Conservation (phyloP, 2,329 filamentous ascomycete genomes). For the Stachybotrys chlorohalonatus region DNA sequence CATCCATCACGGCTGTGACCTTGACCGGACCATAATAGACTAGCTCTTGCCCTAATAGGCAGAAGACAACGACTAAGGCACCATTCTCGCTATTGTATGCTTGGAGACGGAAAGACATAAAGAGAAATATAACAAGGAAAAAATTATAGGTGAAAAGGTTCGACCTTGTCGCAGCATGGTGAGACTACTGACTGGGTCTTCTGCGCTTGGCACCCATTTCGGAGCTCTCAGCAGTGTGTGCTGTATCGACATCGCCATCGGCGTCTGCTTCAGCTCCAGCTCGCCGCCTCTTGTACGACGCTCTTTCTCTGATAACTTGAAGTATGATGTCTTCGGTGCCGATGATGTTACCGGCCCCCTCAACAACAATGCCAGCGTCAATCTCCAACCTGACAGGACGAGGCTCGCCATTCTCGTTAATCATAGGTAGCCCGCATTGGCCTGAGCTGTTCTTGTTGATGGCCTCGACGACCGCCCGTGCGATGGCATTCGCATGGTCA, state of each 20-base stretch:
- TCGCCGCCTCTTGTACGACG: constrained; percentile 10
- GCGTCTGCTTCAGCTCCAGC: constrained; percentile 5
- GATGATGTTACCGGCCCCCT: constrained; percentile 34
- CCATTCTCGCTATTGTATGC: no score
- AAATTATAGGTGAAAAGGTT: neutral
- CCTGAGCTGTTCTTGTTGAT: constrained; percentile 31
- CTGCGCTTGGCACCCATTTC: constrained; percentile 11
- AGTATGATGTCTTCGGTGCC: constrained; percentile 22
- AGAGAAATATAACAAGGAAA: neutral
- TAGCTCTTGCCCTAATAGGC: no score
- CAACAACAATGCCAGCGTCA: constrained; percentile 34
- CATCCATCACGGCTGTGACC: no score
- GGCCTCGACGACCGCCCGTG: constrained; percentile 33
- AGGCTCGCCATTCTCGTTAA: constrained; percentile 32
- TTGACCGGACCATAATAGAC: no score
- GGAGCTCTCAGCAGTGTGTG: neutral
- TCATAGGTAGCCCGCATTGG: constrained; percentile 33
- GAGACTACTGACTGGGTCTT: constrained; percentile 6
- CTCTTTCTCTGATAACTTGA: constrained; percentile 15
- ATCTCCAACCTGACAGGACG: constrained; percentile 33
- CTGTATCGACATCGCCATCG: constrained; percentile 6
- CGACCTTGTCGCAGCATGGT: neutral
- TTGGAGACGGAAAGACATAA: neutral
- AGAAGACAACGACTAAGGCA: no score
- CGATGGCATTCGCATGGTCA: constrained; percentile 31